Percentiles rank a stretch among this genome's conserved stretches.
phyloP scores from a whole-genome alignment of 257 asterid species.

The Perilla frutescens region DNA sequence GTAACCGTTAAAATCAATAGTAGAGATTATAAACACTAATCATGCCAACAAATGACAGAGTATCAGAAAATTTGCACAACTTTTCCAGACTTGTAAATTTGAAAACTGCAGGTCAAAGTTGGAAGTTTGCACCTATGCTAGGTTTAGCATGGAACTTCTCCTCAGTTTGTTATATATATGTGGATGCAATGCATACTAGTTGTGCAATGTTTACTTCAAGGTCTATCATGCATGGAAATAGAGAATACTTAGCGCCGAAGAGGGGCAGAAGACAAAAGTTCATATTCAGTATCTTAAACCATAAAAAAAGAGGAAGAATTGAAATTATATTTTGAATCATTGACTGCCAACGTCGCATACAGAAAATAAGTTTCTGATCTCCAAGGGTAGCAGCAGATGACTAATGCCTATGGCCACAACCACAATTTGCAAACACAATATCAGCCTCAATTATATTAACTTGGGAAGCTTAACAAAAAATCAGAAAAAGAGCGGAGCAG shows the following conservation, averaged over 20 bases:
- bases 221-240: not conserved
- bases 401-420: slow-evolving; percentile 6
- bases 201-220: slow-evolving; percentile 16
- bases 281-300: not conserved
- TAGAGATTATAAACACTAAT: slow-evolving; percentile 20
- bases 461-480: slow-evolving; percentile 13
- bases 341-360: not conserved
- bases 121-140: slow-evolving; percentile 7
- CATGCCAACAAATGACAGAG: slow-evolving; percentile 19
- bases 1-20: slow-evolving; percentile 16
- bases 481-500: slow-evolving; percentile 30
- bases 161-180: not conserved
- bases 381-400: slow-evolving; percentile 20
- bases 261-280: not conserved
- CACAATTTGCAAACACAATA: slow-evolving; percentile 18
- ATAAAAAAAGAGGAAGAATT: slow-evolving; percentile 8
- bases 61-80: slow-evolving; percentile 15
- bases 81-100: not conserved
- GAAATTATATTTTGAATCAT: slow-evolving; percentile 1
- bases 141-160: slow-evolving; percentile 17
- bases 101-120: slow-evolving; percentile 7
- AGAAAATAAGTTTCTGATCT: slow-evolving; percentile 6
- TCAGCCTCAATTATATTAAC: slow-evolving; percentile 18
- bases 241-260: not conserved
- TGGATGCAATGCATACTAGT: slow-evolving; percentile 3